Evolutionary conservation across 768 basidiomycete species (phyloP).

Genomic region (Cystobasidium tubakii): DNA sequence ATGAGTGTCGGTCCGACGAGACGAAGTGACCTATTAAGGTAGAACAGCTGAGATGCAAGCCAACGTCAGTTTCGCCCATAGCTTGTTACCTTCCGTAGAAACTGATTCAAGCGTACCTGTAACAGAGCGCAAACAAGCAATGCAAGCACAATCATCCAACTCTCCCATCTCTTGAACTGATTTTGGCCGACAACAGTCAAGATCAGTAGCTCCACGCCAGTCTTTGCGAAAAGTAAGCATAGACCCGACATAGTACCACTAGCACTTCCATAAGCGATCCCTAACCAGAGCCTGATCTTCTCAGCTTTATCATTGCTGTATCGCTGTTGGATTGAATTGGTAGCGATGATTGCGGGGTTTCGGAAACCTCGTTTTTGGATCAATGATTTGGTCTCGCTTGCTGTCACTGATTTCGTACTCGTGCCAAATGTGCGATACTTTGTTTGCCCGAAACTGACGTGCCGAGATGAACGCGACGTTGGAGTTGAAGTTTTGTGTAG

Average conservation of each 20-base stretch:
- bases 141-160: conserved; percentile 69
- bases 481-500: conserved; percentile 3
- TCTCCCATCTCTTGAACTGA: conserved; percentile 55
- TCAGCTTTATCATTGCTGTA: conserved; percentile 30
- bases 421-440: conserved; percentile 14
- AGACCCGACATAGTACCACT: conserved; percentile 86
- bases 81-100: too few species aligned
- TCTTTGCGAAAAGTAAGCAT: conserved; percentile 88
- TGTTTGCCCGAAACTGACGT: conserved; percentile 27
- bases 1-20: conserved; percentile 62
- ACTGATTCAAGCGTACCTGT: conserved; percentile 52
- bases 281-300: conserved; percentile 61
- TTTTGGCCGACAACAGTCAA: conserved; percentile 68
- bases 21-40: conserved; percentile 55
- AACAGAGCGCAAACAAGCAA: conserved; percentile 68
- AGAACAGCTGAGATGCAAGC: conserved; percentile 45
- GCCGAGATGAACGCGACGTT: background rate
- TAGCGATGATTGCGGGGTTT: background rate
- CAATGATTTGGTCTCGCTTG: background rate
- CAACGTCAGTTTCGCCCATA: too few species aligned
- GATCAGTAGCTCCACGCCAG: conserved; percentile 79
- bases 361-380: background rate
- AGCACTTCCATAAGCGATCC: conserved; percentile 77
- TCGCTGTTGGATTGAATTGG: conserved; percentile 9
- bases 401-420: background rate